Conservation (phyloP, 106 monocot species). For the Xerophyta viscosa region DNA sequence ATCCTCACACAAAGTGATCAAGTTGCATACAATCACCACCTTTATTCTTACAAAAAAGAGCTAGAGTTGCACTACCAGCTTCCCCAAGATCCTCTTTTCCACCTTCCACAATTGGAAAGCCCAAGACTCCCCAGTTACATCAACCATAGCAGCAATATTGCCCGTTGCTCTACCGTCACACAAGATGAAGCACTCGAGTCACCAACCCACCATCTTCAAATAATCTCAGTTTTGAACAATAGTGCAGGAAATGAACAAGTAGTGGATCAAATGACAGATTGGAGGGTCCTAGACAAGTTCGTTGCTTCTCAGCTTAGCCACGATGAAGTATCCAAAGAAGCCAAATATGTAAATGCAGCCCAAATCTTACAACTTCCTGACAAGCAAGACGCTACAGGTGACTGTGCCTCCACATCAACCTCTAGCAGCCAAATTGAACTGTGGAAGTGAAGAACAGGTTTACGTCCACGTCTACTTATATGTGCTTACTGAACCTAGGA, state of each 20-base stretch:
- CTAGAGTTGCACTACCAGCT: constrained; percentile 23
- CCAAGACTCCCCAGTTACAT: constrained; percentile 21
- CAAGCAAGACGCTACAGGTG: constrained; percentile 25
- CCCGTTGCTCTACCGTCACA: neutral
- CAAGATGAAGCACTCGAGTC: constrained; percentile 6
- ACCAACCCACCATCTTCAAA: constrained; percentile 4
- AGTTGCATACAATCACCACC: constrained; percentile 16
- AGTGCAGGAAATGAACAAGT: constrained; percentile 2
- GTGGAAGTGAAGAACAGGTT: constrained; percentile 23
- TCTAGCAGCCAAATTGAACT: constrained; percentile 28
- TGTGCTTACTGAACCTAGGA: constrained; percentile 11
- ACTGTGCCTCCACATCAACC: constrained; percentile 40
- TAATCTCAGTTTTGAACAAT: constrained; percentile 3
- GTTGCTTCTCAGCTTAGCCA: constrained; percentile 54
- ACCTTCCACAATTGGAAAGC: constrained; percentile 38
- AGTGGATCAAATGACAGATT: constrained; percentile 32
- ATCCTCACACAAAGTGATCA: constrained; percentile 5
- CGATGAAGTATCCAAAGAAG: constrained; percentile 20
- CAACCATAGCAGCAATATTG: neutral
- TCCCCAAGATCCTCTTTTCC: constrained; percentile 27
- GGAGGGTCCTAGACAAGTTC: constrained; percentile 55
- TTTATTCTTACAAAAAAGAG: constrained; percentile 39
- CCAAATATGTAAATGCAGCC: constrained; percentile 7
- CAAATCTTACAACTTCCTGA: constrained; percentile 14
- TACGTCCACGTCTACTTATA: neutral